Percentiles rank a stretch among this genome's conserved stretches.
phyloP scores from a whole-genome alignment of 495 filamentous ascomycete species.

The Lindgomyces ingoldianus region DNA sequence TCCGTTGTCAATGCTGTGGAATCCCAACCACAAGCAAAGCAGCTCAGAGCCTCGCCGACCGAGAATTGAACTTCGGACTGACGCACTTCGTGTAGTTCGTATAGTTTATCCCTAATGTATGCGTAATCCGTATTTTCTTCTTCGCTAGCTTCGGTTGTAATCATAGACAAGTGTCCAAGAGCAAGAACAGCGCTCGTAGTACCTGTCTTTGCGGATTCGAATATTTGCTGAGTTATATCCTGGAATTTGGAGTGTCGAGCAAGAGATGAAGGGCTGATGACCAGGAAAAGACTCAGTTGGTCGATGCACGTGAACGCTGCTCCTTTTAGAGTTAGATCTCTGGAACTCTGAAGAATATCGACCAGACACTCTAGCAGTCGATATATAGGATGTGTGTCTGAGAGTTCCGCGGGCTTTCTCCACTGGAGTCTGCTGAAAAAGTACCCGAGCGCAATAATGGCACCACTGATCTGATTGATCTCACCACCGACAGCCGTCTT shows the following conservation, averaged over 20 bases:
- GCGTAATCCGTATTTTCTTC: constrained; percentile 40
- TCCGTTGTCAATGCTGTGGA: constrained; percentile 61
- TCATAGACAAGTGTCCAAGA: constrained; percentile 68
- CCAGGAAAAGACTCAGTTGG: constrained; percentile 71
- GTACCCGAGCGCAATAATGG: constrained; percentile 59
- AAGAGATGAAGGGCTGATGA: constrained; percentile 52
- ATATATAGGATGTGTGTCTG: constrained; percentile 44
- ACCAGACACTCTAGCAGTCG: constrained; percentile 49
- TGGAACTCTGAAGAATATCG: constrained; percentile 52
- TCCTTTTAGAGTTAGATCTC: constrained; percentile 59
- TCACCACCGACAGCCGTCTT: constrained; percentile 60
- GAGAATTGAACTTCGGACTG: constrained; percentile 85
- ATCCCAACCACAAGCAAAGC: constrained; percentile 76
- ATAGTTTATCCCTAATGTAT: constrained; percentile 62
- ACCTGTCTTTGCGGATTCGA: constrained; percentile 69
- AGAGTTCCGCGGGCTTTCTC: constrained; percentile 33
- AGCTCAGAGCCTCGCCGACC: constrained; percentile 80
- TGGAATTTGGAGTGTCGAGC: constrained; percentile 45
- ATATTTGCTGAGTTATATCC: constrained; percentile 59
- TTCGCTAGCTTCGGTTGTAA: constrained; percentile 47
- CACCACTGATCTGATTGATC: constrained; percentile 62
- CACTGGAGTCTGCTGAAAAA: constrained; percentile 60
- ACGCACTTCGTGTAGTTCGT: constrained; percentile 75
- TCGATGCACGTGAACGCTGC: constrained; percentile 66
- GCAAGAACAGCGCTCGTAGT: constrained; percentile 77